phyloP scores from a whole-genome alignment of 2,329 filamentous ascomycete genomes.

The Dothistroma septosporum region DNA sequence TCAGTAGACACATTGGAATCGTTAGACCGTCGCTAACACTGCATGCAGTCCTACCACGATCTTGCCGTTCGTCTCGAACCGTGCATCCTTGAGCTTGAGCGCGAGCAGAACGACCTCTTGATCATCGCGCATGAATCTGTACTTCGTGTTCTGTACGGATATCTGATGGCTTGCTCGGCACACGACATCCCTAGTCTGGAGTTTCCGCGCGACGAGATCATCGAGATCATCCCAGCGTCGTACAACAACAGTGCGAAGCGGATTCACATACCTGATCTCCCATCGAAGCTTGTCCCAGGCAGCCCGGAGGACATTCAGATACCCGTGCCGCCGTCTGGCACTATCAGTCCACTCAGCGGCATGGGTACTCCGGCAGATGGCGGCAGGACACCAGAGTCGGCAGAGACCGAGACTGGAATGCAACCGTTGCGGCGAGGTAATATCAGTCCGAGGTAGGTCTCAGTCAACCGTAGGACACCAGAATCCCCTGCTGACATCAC shows the following conservation, averaged over 20 bases:
- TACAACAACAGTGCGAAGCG: slow-evolving; percentile 95
- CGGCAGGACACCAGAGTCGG: slow-evolving; percentile 12
- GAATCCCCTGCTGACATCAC: neutral
- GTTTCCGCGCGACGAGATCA: slow-evolving; percentile 95
- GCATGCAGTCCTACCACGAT: slow-evolving; percentile 83
- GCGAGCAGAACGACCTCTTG: slow-evolving; percentile 93
- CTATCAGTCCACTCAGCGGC: slow-evolving; percentile 41
- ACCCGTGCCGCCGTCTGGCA: slow-evolving; percentile 55
- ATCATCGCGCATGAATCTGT: slow-evolving; percentile 98
- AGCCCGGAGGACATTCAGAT: slow-evolving; percentile 79
- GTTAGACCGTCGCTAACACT: slow-evolving; percentile 1
- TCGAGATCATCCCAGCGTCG: slow-evolving; percentile 95
- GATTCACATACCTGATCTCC: slow-evolving; percentile 73
- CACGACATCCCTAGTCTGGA: slow-evolving; percentile 88
- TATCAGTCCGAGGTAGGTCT: slow-evolving; percentile 6
- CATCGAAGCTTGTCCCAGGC: slow-evolving; percentile 63
- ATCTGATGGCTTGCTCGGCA: slow-evolving; percentile 97
- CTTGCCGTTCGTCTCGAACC: slow-evolving; percentile 96
- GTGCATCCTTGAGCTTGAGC: slow-evolving; percentile 93
- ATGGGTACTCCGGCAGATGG: slow-evolving; percentile 32
- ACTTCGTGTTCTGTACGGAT: slow-evolving; percentile 92
- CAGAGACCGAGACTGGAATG: slow-evolving; percentile 9
- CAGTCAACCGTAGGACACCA: neutral
- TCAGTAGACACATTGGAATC: slow-evolving; percentile 38
- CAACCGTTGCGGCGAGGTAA: slow-evolving; percentile 9